Evolutionary conservation across 148 eudicot species (phyloP).

Genomic region (Fallopia convolvulus): DNA sequence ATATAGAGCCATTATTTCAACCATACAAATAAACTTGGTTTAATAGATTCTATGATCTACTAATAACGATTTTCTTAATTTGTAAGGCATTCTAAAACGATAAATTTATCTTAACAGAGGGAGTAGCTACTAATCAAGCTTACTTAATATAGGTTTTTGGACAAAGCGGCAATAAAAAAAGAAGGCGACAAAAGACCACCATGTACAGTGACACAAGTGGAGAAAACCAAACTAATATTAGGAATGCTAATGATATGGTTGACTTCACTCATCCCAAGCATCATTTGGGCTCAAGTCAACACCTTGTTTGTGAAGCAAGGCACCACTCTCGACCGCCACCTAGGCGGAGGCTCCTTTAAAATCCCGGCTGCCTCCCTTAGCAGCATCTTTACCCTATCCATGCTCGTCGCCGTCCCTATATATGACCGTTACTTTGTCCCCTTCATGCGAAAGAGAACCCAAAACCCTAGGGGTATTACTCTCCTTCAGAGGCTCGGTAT

Average conservation of each 20-base stretch:
- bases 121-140: no score
- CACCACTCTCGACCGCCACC: constrained; percentile 60
- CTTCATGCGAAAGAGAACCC: constrained; percentile 42
- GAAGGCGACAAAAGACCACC: constrained; percentile 33
- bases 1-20: no score
- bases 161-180: constrained; percentile 58
- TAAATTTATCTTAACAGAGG: no score
- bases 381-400: constrained; percentile 68
- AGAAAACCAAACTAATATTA: constrained; percentile 57
- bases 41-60: no score
- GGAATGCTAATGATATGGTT: constrained; percentile 79
- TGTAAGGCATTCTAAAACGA: no score
- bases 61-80: no score
- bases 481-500: constrained; percentile 63
- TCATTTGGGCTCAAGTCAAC: constrained; percentile 86
- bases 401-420: constrained; percentile 60
- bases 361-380: constrained; percentile 80
- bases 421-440: constrained; percentile 83
- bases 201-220: constrained; percentile 73
- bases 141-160: constrained; percentile 43
- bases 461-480: constrained; percentile 76
- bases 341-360: constrained; percentile 33
- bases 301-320: constrained; percentile 90
- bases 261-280: constrained; percentile 69
- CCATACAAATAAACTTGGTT: no score